A percentile compares a stretch with the other conserved stretches of the same genome.
phyloP scores from a whole-genome alignment of 805 yeast species.

The Yueomyces sinensis region DNA sequence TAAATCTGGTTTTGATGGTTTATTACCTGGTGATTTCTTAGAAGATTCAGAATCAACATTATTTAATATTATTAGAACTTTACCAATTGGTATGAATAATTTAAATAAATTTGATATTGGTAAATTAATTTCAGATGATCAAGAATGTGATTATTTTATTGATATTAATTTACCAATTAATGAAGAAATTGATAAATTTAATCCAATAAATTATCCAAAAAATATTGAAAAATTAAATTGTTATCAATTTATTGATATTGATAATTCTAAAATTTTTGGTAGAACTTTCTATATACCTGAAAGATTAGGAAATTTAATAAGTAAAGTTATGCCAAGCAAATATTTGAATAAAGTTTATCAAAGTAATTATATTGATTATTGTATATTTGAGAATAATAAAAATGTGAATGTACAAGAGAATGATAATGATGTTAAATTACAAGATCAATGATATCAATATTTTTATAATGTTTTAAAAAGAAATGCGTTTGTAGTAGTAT shows the following conservation, averaged over 20 bases:
- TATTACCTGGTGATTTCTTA: conserved; percentile 75
- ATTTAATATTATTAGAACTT: conserved; percentile 28
- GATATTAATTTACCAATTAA: conserved; percentile 47
- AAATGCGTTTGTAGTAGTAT: no score
- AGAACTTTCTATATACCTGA: conserved; percentile 42
- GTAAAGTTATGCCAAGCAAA: conserved; percentile 3
- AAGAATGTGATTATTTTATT: conserved; percentile 60
- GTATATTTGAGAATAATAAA: conserved; percentile 26
- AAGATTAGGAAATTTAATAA: conserved; percentile 17
- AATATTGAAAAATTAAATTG: conserved; percentile 28
- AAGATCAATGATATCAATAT: no score
- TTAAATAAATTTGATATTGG: conserved; percentile 50
- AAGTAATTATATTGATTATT: conserved; percentile 37
- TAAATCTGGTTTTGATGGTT: conserved; percentile 69
- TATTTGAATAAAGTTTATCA: conserved; percentile 15
- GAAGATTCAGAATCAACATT: conserved; percentile 27
- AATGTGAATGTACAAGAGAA: neutral
- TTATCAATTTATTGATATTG: conserved; percentile 38
- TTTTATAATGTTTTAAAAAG: no score
- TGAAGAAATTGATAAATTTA: conserved; percentile 29
- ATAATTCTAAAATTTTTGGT: conserved; percentile 39
- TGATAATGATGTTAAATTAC: neutral
- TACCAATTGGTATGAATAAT: conserved; percentile 65
- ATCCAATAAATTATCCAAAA: conserved; percentile 10
- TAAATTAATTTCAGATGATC: conserved; percentile 34